Percentiles rank a stretch among this genome's conserved stretches.
These are phyloP conservation scores for Hyaloscypha hepaticicola DNA, from an alignment of 495 filamentous ascomycete species.

Conservation along the genomic window DNA sequence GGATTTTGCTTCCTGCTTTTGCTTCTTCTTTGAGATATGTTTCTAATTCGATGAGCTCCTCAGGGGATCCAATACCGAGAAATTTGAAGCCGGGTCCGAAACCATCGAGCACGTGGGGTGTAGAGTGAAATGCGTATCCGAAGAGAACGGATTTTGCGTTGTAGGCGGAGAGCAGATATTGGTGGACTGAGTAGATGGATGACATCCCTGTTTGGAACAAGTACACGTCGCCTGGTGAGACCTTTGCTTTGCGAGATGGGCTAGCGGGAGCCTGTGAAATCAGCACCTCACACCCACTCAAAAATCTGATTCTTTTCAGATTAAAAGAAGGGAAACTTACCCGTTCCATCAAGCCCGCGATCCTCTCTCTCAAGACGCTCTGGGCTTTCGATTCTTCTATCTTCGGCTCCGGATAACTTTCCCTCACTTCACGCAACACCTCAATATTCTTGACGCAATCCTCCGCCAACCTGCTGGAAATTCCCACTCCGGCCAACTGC, in stretches of 20 bases:
- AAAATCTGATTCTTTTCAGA: background rate
- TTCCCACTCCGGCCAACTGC: constrained; percentile 40
- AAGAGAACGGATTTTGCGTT: constrained; percentile 30
- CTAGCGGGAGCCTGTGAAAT: constrained; percentile 23
- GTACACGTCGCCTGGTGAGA: constrained; percentile 33
- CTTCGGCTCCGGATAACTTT: constrained; percentile 2
- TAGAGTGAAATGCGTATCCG: constrained; percentile 34
- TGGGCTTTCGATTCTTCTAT: constrained; percentile 34
- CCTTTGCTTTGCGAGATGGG: constrained; percentile 18
- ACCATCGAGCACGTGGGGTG: constrained; percentile 31
- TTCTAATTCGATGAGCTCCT: constrained; percentile 32
- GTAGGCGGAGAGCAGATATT: constrained; percentile 16
- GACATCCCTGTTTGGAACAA: constrained; percentile 39
- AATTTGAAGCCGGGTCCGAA: constrained; percentile 30
- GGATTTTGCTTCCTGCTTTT: constrained; percentile 26
- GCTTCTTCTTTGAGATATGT: constrained; percentile 21
- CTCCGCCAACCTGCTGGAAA: constrained; percentile 41
- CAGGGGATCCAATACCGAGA: constrained; percentile 22
- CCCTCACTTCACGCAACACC: constrained; percentile 27
- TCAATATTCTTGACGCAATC: constrained; percentile 36
- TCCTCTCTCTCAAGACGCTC: constrained; percentile 33
- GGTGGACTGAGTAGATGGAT: constrained; percentile 32
- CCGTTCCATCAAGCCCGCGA: constrained; percentile 37
- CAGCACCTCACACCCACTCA: background rate
- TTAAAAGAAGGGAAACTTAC: background rate